Base-by-base conservation (phyloP, 2,329 filamentous ascomycete genomes). In the Teratosphaeria viscida region DNA sequence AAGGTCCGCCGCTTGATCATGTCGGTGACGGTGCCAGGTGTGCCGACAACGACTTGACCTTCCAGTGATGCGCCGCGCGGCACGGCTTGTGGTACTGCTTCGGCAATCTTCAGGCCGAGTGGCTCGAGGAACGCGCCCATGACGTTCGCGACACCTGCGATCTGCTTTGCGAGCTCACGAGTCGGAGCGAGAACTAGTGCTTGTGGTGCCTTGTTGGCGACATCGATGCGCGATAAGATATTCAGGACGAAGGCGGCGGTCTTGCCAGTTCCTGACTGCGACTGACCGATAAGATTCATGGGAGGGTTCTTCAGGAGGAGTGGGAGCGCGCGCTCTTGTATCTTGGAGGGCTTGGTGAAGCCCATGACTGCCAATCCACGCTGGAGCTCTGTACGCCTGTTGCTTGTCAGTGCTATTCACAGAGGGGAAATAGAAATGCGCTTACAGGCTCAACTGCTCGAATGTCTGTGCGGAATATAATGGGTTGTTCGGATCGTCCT, bases 211-310 rank as follows among this genome's bases (percentile, higher is more conserved):
- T 85, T 81, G 64, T 83, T 81, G 57, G 71, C 78, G 60, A 92
- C 82, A 70, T 99, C 90, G 71, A 97, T 77, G 63, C 94, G 90
- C 60, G 89, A 89, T 49, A 99, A 82, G 62, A 95, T 88, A 62
- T 95, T 95, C 63, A 96, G 86, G 54, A 94, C 89, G 74, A 99
- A 99, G 26, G 94, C 94, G 23, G 92, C 94, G 0, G 94, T 99
- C 80, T 99, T 99, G 71, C 94, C 94, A 23, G 94, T 99, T 67
- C 94, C 94, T 2, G 94, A 99, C 75, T 99, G 94, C n/a, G 94
- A 99, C 76, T 99, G 94, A 3, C 92, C 94, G 71, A 99, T 92
- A 82, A 99, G 88, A 76, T 97, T 97, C 65, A 82, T 82, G 0
- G 92, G 88, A n/a, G 94, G 92, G 71, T 96, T 81, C 67, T 83